phyloP scores from a whole-genome alignment of 306 rosid species.

The Trifolium pratense region DNA sequence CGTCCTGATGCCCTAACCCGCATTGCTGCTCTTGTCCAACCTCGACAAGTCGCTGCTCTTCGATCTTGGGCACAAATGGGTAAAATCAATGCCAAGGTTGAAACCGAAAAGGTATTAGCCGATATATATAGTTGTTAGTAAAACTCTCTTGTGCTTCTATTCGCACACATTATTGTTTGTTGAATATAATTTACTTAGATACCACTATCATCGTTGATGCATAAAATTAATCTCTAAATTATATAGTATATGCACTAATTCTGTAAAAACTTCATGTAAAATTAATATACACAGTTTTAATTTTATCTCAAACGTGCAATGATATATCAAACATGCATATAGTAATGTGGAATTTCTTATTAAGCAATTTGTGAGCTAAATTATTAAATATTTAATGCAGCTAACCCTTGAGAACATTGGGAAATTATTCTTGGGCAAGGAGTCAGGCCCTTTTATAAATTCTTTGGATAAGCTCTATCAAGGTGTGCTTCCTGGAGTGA shows the following conservation, averaged over 20 bases:
- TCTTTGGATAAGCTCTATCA: conserved; percentile 25
- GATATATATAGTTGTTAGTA: too few species aligned
- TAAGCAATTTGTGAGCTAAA: background rate
- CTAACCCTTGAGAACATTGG: conserved; percentile 34
- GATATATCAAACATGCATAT: too few species aligned
- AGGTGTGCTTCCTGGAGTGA: conserved; percentile 37
- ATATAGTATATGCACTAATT: too few species aligned
- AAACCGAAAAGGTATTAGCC: conserved; percentile 22
- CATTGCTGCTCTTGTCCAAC: conserved; percentile 12
- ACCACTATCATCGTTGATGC: too few species aligned
- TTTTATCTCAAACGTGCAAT: background rate
- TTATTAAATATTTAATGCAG: conserved; percentile 5
- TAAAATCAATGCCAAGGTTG: background rate
- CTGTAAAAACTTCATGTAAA: too few species aligned
- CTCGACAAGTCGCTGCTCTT: background rate
- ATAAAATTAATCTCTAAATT: too few species aligned
- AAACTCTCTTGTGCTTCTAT: too few species aligned
- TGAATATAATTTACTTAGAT: too few species aligned
- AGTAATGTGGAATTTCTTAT: background rate
- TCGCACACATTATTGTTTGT: too few species aligned
- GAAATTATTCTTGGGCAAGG: conserved; percentile 23
- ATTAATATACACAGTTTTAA: background rate
- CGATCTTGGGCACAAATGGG: conserved; percentile 25
- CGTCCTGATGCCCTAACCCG: background rate
- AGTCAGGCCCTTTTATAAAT: conserved; percentile 12